Percentiles rank a stretch among this genome's conserved stretches.
These are phyloP conservation scores for Penicillium sp. DNA, from an alignment of 2,329 filamentous ascomycete genomes.

Conservation along the genomic window DNA sequence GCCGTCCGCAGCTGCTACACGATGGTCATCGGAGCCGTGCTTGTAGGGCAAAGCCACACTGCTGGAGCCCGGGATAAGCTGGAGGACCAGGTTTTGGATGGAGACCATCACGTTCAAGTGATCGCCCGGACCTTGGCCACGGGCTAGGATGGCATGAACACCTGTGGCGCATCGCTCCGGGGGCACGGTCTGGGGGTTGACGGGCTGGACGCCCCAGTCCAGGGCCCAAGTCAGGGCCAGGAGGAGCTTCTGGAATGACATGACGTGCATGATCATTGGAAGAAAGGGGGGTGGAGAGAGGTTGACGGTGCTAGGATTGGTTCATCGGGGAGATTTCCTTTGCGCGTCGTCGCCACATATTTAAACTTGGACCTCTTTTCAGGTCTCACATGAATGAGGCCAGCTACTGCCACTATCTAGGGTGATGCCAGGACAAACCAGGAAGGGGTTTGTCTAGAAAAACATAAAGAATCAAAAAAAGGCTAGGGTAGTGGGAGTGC, in stretches of 20 bases:
- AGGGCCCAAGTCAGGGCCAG: background rate
- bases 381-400: background rate
- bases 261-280: conserved; percentile 9
- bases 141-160: conserved; percentile 23
- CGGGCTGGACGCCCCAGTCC: background rate
- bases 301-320: background rate
- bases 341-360: background rate
- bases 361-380: background rate
- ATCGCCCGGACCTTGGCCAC: conserved; percentile 23
- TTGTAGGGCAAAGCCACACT: conserved; percentile 22
- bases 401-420: background rate
- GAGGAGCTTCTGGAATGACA: conserved; percentile 9
- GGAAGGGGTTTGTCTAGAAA: background rate
- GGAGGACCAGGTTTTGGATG: conserved; percentile 20
- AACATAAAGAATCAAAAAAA: background rate
- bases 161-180: conserved; percentile 17
- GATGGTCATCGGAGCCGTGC: conserved; percentile 15
- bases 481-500: background rate
- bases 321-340: background rate
- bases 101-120: conserved; percentile 23
- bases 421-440: background rate
- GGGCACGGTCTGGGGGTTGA: conserved; percentile 11
- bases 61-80: conserved; percentile 23
- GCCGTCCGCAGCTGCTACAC: conserved; percentile 14
- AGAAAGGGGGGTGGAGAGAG: background rate